These are phyloP conservation scores for Parasitella parasitica DNA, from an alignment of 371 early-diverging fungal genomes.

Conservation along the genomic window DNA sequence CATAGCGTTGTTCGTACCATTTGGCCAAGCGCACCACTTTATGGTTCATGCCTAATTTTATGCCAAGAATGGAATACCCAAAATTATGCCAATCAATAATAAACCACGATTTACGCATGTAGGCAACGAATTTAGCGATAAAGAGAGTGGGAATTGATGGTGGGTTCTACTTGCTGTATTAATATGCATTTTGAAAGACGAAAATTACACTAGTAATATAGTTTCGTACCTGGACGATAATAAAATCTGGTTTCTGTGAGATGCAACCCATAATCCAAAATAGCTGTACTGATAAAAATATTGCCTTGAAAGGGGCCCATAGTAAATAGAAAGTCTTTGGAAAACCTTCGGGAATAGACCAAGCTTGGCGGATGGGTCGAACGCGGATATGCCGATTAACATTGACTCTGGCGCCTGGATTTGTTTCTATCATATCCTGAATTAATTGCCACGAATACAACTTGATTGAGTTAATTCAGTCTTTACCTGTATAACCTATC, in stretches of 20 bases:
- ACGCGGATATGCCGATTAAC: constrained; percentile 45
- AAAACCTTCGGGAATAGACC: constrained; percentile 54
- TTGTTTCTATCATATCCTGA: constrained; percentile 30
- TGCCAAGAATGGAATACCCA: constrained; percentile 84
- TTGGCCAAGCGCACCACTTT: constrained; percentile 60
- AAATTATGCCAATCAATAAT: constrained; percentile 98
- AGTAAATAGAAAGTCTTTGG: constrained; percentile 56
- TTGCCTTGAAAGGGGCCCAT: constrained; percentile 69
- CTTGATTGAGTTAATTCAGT: not conserved
- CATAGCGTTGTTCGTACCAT: constrained; percentile 78
- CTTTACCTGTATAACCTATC: constrained; percentile 77
- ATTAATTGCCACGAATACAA: not conserved
- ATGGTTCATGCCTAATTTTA: constrained; percentile 64
- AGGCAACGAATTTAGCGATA: constrained; percentile 67
- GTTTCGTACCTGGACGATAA: constrained; percentile 81
- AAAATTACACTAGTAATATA: no score
- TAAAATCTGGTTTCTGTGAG: constrained; percentile 57
- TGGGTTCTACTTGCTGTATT: constrained; percentile 74
- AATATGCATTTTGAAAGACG: not conserved
- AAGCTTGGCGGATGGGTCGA: constrained; percentile 41
- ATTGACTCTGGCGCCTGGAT: constrained; percentile 34
- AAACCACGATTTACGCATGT: constrained; percentile 62
- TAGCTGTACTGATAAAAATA: constrained; percentile 43
- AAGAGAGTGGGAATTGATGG: constrained; percentile 92
- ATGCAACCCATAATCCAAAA: constrained; percentile 48